Evolutionary conservation across 2,329 filamentous ascomycete genomes (phyloP).

Genomic region (Pseudomassariella vexata): DNA sequence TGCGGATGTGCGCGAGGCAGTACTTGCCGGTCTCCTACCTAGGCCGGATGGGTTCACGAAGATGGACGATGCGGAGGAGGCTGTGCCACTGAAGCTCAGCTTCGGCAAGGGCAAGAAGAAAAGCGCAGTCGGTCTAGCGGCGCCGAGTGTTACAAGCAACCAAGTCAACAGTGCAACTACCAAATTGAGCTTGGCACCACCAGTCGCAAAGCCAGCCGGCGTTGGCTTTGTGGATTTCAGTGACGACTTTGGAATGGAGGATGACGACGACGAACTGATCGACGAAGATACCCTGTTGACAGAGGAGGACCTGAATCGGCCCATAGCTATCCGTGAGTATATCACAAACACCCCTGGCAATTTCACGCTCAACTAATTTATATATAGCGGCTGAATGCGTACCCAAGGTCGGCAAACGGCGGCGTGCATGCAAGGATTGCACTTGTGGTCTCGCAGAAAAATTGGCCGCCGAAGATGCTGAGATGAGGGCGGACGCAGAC

Average conservation of each 20-base stretch:
- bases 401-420: constrained; percentile 80
- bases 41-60: constrained; percentile 65
- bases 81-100: constrained; percentile 52
- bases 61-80: constrained; percentile 54
- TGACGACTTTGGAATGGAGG: constrained; percentile 54
- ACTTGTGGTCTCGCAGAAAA: constrained; percentile 86
- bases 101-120: constrained; percentile 59
- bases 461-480: constrained; percentile 77
- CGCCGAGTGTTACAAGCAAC: constrained; percentile 23
- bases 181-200: constrained; percentile 25
- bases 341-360: neutral
- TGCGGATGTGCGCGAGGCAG: constrained; percentile 66
- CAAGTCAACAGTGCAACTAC: constrained; percentile 33
- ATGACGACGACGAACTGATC: constrained; percentile 76
- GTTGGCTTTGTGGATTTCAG: constrained; percentile 65
- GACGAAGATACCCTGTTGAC: constrained; percentile 85
- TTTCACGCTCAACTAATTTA: constrained; percentile 18
- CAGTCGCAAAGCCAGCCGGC: constrained; percentile 42
- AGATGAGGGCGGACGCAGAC: constrained; percentile 60
- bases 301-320: constrained; percentile 74
- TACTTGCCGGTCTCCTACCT: constrained; percentile 72
- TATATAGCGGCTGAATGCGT: constrained; percentile 70
- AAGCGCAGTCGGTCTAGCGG: constrained; percentile 27
- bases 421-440: constrained; percentile 96
- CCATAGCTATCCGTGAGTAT: constrained; percentile 73